Evolutionary conservation across 768 basidiomycete genomes (phyloP), one percentile per base, ranked within the genome.

Genomic region (Ephemerocybe angulata): DNA sequence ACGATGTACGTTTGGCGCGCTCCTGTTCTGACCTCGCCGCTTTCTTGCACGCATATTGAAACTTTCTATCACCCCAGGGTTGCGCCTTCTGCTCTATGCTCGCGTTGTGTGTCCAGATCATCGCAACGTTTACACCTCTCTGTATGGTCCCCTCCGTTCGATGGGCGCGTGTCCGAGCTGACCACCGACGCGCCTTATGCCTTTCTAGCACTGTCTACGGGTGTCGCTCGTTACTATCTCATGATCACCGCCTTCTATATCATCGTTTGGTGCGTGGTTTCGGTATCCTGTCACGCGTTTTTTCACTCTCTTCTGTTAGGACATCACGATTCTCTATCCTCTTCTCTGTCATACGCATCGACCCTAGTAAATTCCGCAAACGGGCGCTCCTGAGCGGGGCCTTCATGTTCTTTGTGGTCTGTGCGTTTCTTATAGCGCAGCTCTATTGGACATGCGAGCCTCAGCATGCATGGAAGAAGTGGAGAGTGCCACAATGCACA

Each of bases 261-360:
- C n/a, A 66, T 72, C 17, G 67, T 76, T 40, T 77, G 75, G 76
- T 75, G 40, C 15, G 65, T 47, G 47, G 27, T 4, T 41, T 24
- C 27, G 17, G 35, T 3, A 11, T 37, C 40, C n/a, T 42, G 22
- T 41, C 19, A 10, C 21, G 17, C n/a, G 22, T n/a, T 29, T 19
- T n/a, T n/a, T 22, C 10, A 40, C 46, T 27, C 22, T 19, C 12
- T 17, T 43, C 29, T 10, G 21, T 11, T 49, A 78, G 78, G 76
- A 71, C 67, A 33, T 68, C 81, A 2, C 74, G 81, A 19, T 66
- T 80, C n/a, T 75, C 79, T 24, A 81, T 82, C 41, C 65, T 83
- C 6, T 79, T 79, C 65, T 81, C 80, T 5, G 72, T 83, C 56
- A 76, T 82, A 50, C 78, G 82, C 33, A 72, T 82, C 60, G 76